Conservation (phyloP, 352 stramenopile genomes). For the Phytophthora cactorum region DNA sequence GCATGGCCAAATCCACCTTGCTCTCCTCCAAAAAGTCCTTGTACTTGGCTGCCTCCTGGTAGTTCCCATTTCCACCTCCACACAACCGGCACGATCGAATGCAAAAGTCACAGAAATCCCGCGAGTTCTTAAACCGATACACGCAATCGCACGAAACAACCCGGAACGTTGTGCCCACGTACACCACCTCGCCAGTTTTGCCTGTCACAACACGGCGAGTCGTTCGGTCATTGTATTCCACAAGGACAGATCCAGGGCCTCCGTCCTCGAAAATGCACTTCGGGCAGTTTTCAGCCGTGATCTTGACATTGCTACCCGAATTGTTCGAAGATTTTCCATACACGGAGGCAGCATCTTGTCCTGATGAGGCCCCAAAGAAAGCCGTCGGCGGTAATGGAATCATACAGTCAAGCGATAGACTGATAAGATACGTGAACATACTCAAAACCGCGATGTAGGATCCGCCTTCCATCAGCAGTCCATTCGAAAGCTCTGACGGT, state of each 20-base stretch:
- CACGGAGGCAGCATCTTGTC: constrained; percentile 49
- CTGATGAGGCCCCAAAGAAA: constrained; percentile 70
- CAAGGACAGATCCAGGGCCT: constrained; percentile 70
- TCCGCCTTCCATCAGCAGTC: constrained; percentile 52
- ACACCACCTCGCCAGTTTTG: constrained; percentile 57
- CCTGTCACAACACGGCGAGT: constrained; percentile 52
- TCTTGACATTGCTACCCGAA: constrained; percentile 30
- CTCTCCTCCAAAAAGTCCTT: constrained; percentile 75
- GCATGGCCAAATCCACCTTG: constrained; percentile 59
- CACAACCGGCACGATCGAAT: constrained; percentile 73
- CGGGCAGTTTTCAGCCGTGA: constrained; percentile 82
- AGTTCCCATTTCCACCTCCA: constrained; percentile 79
- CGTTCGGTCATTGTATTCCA: constrained; percentile 63
- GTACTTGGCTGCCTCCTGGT: constrained; percentile 76
- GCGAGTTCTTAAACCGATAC: constrained; percentile 64
- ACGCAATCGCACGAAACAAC: constrained; percentile 87
- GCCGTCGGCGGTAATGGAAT: constrained; percentile 69
- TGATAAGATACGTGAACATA: constrained; percentile 51
- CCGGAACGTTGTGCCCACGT: constrained; percentile 80
- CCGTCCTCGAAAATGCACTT: constrained; percentile 86
- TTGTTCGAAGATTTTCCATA: constrained; percentile 43
- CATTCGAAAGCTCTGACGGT: constrained; percentile 43
- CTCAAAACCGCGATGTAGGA: constrained; percentile 47
- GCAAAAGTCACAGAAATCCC: constrained; percentile 82
- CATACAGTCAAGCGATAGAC: constrained; percentile 64